Conservation (phyloP, 169 alveolate species). For the Eimeria necatrix region DNA sequence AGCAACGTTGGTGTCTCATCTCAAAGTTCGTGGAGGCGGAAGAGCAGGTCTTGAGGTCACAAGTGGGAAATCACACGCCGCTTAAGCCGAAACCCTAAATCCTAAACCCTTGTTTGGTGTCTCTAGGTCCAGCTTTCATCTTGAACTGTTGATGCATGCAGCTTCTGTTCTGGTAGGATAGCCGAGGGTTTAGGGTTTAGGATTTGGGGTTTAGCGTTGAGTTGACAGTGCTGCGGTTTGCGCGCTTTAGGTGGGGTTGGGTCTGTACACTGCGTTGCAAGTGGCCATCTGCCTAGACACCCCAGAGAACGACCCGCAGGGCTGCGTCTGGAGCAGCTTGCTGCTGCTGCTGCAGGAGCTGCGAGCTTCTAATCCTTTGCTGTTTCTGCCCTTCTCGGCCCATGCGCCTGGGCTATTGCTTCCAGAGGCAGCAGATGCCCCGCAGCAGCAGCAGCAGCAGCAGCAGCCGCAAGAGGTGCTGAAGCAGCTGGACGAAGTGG, state of each 20-base stretch:
- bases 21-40: slow-evolving; percentile 65
- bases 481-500: neutral
- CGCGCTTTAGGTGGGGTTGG: slow-evolving; percentile 54
- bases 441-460: slow-evolving; percentile 24
- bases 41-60: slow-evolving; percentile 60
- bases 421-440: neutral
- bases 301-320: slow-evolving; percentile 31
- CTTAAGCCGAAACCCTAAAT: neutral
- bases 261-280: slow-evolving; percentile 71
- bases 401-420: neutral
- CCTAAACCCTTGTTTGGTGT: neutral
- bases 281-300: slow-evolving; percentile 65
- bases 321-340: neutral
- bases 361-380: slow-evolving; percentile 20
- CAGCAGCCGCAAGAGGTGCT: neutral
- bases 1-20: slow-evolving; percentile 40
- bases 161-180: neutral
- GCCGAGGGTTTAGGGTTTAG: neutral
- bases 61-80: neutral
- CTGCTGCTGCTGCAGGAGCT: slow-evolving; percentile 52
- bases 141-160: neutral
- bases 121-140: neutral
- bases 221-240: neutral
- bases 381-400: slow-evolving; percentile 48
- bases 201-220: neutral